Conservation (phyloP, 768 basidiomycete genomes). For the Tricholoma furcatifolium region DNA sequence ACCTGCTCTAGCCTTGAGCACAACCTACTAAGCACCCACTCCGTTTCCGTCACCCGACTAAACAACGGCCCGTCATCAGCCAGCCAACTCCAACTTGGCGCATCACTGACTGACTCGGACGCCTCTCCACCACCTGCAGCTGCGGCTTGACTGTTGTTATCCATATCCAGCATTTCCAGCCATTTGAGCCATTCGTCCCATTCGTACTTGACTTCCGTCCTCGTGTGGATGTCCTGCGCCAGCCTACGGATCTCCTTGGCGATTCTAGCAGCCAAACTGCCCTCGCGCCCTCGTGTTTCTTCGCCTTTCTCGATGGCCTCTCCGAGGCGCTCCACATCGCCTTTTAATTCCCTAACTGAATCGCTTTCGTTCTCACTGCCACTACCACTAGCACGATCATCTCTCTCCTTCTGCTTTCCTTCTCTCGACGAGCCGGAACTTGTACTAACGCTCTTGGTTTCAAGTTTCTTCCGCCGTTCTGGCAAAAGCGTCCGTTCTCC, state of each 20-base stretch:
- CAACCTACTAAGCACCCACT: conserved; percentile 37
- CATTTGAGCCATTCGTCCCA: conserved; percentile 38
- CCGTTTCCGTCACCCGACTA: conserved; percentile 31
- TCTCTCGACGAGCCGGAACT: background rate
- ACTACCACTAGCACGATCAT: background rate
- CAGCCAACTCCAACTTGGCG: conserved; percentile 33
- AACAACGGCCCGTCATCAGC: conserved; percentile 39
- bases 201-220: conserved; percentile 26
- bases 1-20: conserved; percentile 33
- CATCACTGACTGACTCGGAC: conserved; percentile 12
- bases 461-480: conserved; percentile 17
- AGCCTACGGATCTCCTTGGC: conserved; percentile 28
- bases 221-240: conserved; percentile 27
- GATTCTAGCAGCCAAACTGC: conserved; percentile 28
- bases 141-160: conserved; percentile 14
- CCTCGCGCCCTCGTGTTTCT: conserved; percentile 20
- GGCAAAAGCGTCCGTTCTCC: conserved; percentile 26
- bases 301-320: conserved; percentile 35
- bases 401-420: background rate
- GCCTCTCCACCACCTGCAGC: background rate
- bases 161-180: conserved; percentile 27
- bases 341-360: conserved; percentile 6
- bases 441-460: background rate
- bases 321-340: conserved; percentile 28
- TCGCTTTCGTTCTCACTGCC: background rate